These are phyloP conservation scores for Hibiscus syriacus DNA, from an alignment of 345 rosid species.

Conservation along the genomic window DNA sequence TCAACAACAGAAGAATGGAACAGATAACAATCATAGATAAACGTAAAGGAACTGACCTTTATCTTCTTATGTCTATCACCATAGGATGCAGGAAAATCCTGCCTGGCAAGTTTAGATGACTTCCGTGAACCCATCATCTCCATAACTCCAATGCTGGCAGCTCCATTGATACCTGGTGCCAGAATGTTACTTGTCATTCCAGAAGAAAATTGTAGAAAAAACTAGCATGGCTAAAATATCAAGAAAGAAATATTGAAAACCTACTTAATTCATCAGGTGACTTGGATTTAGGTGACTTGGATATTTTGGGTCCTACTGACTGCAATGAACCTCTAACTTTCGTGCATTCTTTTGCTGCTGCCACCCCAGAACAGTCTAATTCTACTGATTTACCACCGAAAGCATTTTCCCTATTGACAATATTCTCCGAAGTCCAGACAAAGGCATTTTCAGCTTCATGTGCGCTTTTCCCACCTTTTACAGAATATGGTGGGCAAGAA, in stretches of 20 bases:
- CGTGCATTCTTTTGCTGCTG: slow-evolving; percentile 12
- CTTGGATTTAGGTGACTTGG: slow-evolving; percentile 30
- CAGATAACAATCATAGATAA: slow-evolving; percentile 3
- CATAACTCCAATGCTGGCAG: slow-evolving; percentile 34
- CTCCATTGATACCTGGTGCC: slow-evolving; percentile 30
- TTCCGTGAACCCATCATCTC: slow-evolving; percentile 55
- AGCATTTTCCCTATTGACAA: slow-evolving; percentile 2
- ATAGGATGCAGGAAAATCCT: slow-evolving; percentile 18
- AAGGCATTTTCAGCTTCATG: slow-evolving; percentile 13
- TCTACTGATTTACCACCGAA: slow-evolving; percentile 15
- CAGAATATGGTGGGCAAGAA: slow-evolving; percentile 21
- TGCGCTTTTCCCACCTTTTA: slow-evolving; percentile 20
- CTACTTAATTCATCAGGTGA: slow-evolving; percentile 33
- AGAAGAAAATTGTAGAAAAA: slow-evolving; percentile 14
- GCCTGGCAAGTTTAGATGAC: slow-evolving; percentile 37
- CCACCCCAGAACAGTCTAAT: slow-evolving; percentile 8
- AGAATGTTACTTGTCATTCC: slow-evolving; percentile 18
- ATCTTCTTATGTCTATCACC: slow-evolving; percentile 36
- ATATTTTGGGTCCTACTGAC: slow-evolving; percentile 21
- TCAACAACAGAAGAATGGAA: neutral
- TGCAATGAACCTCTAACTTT: slow-evolving; percentile 18
- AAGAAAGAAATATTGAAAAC: slow-evolving; percentile 14
- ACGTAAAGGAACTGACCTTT: slow-evolving; percentile 33
- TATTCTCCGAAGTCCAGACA: slow-evolving; percentile 9
- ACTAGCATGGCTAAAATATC: neutral